Evolutionary conservation across 306 rosid genomes (phyloP).

Genomic region (Spatholobus suberectus): DNA sequence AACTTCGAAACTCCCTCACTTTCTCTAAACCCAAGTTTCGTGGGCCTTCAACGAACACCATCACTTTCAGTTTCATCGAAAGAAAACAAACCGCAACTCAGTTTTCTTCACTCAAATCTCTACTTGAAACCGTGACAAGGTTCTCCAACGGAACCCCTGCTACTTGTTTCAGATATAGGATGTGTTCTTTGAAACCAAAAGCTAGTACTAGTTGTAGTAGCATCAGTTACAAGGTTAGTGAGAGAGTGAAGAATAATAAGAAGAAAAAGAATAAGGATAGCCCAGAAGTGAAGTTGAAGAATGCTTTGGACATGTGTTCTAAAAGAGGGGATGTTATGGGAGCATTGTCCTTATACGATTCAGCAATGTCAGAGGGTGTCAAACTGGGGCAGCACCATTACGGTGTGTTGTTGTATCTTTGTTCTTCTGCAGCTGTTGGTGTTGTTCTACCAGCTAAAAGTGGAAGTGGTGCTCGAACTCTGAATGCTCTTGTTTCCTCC

Average conservation of each 20-base stretch:
- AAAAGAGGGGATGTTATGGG: conserved; percentile 78
- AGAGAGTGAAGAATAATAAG: conserved; percentile 35
- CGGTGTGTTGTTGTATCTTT: conserved; percentile 80
- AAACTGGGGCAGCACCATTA: conserved; percentile 74
- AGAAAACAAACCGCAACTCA: conserved; percentile 36
- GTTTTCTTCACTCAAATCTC: conserved; percentile 46
- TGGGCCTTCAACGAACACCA: conserved; percentile 39
- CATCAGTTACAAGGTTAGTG: conserved; percentile 25
- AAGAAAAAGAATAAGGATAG: conserved; percentile 53
- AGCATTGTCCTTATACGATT: conserved; percentile 75
- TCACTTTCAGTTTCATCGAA: conserved; percentile 29
- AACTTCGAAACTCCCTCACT: conserved; percentile 45
- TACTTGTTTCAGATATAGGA: conserved; percentile 39
- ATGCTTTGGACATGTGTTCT: conserved; percentile 79
- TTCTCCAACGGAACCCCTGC: conserved; percentile 42
- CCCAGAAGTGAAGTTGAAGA: conserved; percentile 51
- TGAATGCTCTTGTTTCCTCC: conserved; percentile 47
- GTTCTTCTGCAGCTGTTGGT: conserved; percentile 93
- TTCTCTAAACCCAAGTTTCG: conserved; percentile 31
- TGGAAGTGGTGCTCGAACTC: conserved; percentile 65
- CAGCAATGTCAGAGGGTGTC: conserved; percentile 59
- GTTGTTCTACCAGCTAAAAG: conserved; percentile 87
- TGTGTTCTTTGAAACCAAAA: conserved; percentile 37
- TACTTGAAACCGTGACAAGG: conserved; percentile 8
- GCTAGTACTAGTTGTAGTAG: not conserved